Base-by-base conservation (phyloP, 306 rosid species). In the Comarum palustre region DNA sequence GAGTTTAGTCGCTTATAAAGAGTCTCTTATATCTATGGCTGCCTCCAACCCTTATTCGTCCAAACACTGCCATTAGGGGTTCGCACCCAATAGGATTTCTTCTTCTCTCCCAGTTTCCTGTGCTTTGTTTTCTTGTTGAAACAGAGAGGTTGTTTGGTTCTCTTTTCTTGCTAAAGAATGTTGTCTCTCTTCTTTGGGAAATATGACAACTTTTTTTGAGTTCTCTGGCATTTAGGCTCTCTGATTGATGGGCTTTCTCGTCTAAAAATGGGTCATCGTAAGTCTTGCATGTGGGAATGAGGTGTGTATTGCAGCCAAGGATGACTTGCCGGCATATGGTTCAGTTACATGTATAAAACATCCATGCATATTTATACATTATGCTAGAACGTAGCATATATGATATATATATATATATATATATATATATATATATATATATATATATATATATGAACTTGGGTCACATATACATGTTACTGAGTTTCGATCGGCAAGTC, bases 221-320 rank as follows among this genome's bases (percentile, higher is more conserved):
- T 64, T 63, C 58, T 20, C 27, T 16, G 42, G 62, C 25, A 57
- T 13, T 85, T 78, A 67, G 81, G 67, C 7, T 61, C 7, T 61
- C 43, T 61, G 14, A 75, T 90, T 88, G 92, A 87, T 80, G 75
- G 68, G 39, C 68, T 85, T 71, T 65, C 9, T 58, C 32, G 3
- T 41, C 6, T 29, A 12, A 4, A 29, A 29, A 6, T 29, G 19
- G 20, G 65, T 89, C 92, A 74, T 93, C 92, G n/a, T 57, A 39
- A 60, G 84, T 89, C 92, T 85, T 79, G 93, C 98, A 90, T 93
- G 98, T 86, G 92, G 84, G 83, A 81, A 93, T 79, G 93, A 93
- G 96, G 89, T 72, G 77, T 73, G 82, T 81, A 60, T 39, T 89
- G 87, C 90, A 93, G 98, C 98, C 98, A 93, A 93, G 97, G 98